Evolutionary conservation across 2,329 filamentous ascomycete species (phyloP), one percentile per base, ranked within the genome.

Genomic region (Phialophora verrucosa): DNA sequence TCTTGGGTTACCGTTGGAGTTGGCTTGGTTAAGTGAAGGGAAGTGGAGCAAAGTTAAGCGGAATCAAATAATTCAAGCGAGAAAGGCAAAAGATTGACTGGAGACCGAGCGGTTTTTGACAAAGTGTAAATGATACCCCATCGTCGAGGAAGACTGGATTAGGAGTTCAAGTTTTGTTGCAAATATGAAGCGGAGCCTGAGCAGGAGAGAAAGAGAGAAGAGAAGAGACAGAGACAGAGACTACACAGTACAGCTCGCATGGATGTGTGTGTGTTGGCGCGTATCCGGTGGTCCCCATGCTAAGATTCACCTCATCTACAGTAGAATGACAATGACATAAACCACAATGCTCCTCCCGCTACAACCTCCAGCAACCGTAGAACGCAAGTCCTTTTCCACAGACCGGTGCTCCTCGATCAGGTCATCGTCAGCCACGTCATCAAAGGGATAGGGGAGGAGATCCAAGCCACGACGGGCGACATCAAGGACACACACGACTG

Each of bases 111-210:
- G 38, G 38, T 44, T n/a, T 44, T 44, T 44, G 38, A 6, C 6
- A 44, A n/a, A 44, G n/a, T 44, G 38, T 44, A n/a, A 44, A 44
- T 44, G 38, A 44, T 44, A 44, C 38, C 38, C 38, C 38, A 44
- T 44, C 38, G 38, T n/a, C 17, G 17, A 44, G 38, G 17, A 44
- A 17, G 17, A 4, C 38, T 42, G 38, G 38, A 44, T 44, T 44
- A 44, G 38, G 38, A 44, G 35, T 44, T 44, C 38, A 44, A 44
- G 38, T 20, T 20, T n/a, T 17, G 14, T 42, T n/a, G 38, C 17
- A 20, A 44, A 44, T 44, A 35, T 44, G 38, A 44, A 11, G 38
- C n/a, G 8, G 12, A 38, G 35, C 11, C 17, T 12, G 11, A 38
- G 12, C 35, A 38, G 38, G 17, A 10, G 38, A 44, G 38, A 44